phyloP scores from a whole-genome alignment of 352 stramenopile species.

The Bremia lactucae region DNA sequence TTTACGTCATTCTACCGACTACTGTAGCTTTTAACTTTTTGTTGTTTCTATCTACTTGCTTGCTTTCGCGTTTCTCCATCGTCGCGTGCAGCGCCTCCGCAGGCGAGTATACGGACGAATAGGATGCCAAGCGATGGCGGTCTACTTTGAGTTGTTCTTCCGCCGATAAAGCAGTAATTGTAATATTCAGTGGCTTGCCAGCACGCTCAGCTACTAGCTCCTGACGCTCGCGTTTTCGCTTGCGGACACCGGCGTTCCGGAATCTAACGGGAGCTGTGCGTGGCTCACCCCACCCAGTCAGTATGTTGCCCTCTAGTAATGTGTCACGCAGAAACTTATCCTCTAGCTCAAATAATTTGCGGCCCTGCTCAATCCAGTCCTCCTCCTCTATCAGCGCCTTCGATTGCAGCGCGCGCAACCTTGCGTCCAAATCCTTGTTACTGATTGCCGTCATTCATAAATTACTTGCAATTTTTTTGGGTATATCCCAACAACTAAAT shows the following conservation, averaged over 20 bases:
- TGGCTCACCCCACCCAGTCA: constrained; percentile 58
- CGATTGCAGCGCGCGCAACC: constrained; percentile 29
- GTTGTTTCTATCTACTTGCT: constrained; percentile 11
- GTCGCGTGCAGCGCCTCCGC: constrained; percentile 34
- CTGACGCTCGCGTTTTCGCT: constrained; percentile 49
- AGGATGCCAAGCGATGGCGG: constrained; percentile 53
- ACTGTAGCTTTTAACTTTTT: constrained; percentile 29
- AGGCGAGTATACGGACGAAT: constrained; percentile 55
- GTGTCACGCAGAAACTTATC: constrained; percentile 62
- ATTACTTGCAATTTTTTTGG: background rate
- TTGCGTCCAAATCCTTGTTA: constrained; percentile 45
- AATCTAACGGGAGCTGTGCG: constrained; percentile 53
- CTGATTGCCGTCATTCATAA: background rate
- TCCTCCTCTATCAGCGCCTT: constrained; percentile 35
- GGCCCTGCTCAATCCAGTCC: constrained; percentile 51
- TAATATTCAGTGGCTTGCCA: constrained; percentile 1
- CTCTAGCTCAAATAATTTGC: constrained; percentile 69
- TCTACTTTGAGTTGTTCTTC: constrained; percentile 60
- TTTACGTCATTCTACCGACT: too few species aligned
- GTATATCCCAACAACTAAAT: too few species aligned
- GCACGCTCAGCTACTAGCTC: constrained; percentile 15
- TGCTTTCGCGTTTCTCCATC: constrained; percentile 19
- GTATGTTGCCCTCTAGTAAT: constrained; percentile 58
- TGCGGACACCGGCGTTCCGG: constrained; percentile 53
- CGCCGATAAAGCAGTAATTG: constrained; percentile 13